phyloP scores from a whole-genome alignment of 75 land plant species.

The Picea sitchensis region DNA sequence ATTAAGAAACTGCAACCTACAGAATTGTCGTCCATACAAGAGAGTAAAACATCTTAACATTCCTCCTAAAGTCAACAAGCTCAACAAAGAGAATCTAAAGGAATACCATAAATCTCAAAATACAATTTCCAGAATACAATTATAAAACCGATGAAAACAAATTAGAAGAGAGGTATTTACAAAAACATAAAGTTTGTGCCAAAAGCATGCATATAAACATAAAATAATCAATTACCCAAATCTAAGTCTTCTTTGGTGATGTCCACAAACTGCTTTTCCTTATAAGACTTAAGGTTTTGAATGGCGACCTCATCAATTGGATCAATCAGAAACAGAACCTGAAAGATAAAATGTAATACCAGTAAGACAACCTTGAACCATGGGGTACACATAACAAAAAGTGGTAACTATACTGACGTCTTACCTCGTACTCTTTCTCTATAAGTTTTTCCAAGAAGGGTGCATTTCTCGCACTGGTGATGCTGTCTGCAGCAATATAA shows the following conservation, averaged over 20 bases:
- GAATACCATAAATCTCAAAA: neutral
- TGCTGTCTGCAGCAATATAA: conserved; percentile 88
- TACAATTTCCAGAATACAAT: neutral
- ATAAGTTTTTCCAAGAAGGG: conserved; percentile 88
- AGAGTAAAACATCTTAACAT: neutral
- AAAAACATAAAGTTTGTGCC: neutral
- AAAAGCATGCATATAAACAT: neutral
- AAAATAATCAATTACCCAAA: conserved; percentile 49
- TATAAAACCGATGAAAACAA: neutral
- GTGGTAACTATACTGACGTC: neutral
- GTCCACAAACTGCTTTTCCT: conserved; percentile 93
- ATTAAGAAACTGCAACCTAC: neutral
- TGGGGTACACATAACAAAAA: neutral
- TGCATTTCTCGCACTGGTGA: conserved; percentile 84
- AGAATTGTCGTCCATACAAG: neutral
- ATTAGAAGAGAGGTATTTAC: neutral
- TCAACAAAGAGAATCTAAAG: neutral
- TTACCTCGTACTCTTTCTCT: conserved; percentile 80
- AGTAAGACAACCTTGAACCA: neutral
- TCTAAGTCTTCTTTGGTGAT: conserved; percentile 97
- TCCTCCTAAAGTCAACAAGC: neutral
- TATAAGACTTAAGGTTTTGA: conserved; percentile 73
- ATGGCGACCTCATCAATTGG: conserved; percentile 93
- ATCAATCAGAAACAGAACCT: conserved; percentile 90
- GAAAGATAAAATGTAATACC: neutral